phyloP scores from a whole-genome alignment of 2,329 filamentous ascomycete species.

The Arthrobotrys musiformis region DNA sequence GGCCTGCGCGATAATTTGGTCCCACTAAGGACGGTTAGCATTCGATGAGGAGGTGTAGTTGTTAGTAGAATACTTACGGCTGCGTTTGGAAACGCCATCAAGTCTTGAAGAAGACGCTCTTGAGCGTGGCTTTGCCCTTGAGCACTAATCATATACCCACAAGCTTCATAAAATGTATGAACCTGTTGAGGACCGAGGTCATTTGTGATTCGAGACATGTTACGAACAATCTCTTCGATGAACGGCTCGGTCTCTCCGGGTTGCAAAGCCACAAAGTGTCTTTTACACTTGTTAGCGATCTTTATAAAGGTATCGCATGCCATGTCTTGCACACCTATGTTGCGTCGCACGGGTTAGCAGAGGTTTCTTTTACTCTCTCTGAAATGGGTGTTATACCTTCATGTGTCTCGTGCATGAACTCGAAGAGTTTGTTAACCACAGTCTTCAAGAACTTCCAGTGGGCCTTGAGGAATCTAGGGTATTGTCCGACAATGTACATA shows the following conservation, averaged over 20 bases:
- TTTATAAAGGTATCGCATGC: conserved; percentile 99
- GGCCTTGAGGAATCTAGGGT: conserved; percentile 96
- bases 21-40: conserved; percentile 71
- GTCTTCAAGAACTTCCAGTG: conserved; percentile 99
- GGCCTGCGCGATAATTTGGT: conserved; percentile 89
- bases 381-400: conserved; percentile 74
- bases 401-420: conserved; percentile 99
- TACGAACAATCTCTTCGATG: conserved; percentile 97
- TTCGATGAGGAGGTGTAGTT: background rate
- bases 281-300: conserved; percentile 96
- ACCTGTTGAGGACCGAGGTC: conserved; percentile 96
- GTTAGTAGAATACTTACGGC: conserved; percentile 67
- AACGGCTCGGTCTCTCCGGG: conserved; percentile 94
- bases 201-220: conserved; percentile 92
- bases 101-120: conserved; percentile 86
- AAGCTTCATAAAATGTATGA: conserved; percentile 98
- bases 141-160: conserved; percentile 98
- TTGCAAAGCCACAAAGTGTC: conserved; percentile 95
- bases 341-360: conserved; percentile 50
- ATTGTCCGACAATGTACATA: conserved; percentile 99
- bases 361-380: background rate
- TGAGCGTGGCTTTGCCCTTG: conserved; percentile 95
- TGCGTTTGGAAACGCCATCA: conserved; percentile 92
- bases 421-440: conserved; percentile 98
- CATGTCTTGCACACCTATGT: conserved; percentile 93